phyloP scores from a whole-genome alignment of 208 protist genomes.

The Trypanosoma scelopori region DNA sequence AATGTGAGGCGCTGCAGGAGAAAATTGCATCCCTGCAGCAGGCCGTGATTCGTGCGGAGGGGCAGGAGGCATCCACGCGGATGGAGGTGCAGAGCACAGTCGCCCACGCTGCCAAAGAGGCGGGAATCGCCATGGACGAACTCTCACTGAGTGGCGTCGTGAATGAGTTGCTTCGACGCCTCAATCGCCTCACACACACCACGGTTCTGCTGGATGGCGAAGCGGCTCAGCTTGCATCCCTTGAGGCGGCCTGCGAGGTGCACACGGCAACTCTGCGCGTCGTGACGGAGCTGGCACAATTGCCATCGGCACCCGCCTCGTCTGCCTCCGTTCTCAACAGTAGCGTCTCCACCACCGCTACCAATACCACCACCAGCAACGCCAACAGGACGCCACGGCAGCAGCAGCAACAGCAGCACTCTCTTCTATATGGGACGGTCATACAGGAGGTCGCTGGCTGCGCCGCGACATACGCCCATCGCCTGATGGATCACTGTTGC shows the following conservation, averaged over 20 bases:
- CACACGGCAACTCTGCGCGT: background rate
- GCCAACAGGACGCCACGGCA: background rate
- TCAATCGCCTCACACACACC: slow-evolving; percentile 6
- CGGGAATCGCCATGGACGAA: slow-evolving; percentile 25
- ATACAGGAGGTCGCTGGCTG: slow-evolving; percentile 40
- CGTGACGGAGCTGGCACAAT: background rate
- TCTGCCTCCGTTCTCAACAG: background rate
- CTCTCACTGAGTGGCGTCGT: slow-evolving; percentile 12
- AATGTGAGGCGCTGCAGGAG: slow-evolving; percentile 33
- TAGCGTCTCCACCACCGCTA: background rate
- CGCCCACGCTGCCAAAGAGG: slow-evolving; percentile 34
- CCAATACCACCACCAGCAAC: background rate
- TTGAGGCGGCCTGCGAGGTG: slow-evolving; percentile 6
- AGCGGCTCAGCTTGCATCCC: background rate
- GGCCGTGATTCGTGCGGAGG: background rate
- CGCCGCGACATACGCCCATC: slow-evolving; percentile 44
- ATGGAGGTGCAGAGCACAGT: slow-evolving; percentile 26
- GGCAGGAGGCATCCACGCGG: slow-evolving; percentile 1
- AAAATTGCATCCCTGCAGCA: slow-evolving; percentile 28
- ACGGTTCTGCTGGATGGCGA: slow-evolving; percentile 3
- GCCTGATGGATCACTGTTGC: slow-evolving; percentile 45
- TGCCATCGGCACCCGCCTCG: background rate
- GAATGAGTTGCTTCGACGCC: slow-evolving; percentile 15
- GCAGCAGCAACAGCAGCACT: background rate
- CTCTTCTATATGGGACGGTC: background rate